phyloP scores from a whole-genome alignment of 169 alveolate species.

The Plasmodium vivax region DNA sequence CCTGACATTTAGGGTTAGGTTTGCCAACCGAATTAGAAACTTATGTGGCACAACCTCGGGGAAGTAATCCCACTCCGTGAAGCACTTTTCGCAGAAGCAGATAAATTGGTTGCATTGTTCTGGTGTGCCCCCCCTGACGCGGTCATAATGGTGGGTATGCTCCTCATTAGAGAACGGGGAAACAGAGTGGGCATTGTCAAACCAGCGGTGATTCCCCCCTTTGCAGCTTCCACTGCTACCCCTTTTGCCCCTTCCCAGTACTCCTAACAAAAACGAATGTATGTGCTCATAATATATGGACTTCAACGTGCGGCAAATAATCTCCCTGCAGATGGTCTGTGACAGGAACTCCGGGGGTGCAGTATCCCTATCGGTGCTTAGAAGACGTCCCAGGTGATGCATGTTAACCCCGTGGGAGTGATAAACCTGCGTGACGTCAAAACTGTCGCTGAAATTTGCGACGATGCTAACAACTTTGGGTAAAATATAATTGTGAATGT shows the following conservation, averaged over 20 bases:
- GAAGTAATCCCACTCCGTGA: conserved; percentile 22
- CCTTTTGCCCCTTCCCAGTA: conserved; percentile 10
- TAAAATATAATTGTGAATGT: conserved; percentile 72
- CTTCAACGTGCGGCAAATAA: conserved; percentile 44
- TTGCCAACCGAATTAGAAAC: conserved; percentile 41
- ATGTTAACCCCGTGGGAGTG: conserved; percentile 84
- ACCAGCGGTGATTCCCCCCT: neutral
- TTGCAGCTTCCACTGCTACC: neutral
- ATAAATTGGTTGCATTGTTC: conserved; percentile 2
- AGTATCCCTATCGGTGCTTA: neutral
- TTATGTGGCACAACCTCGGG: conserved; percentile 70
- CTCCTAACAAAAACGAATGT: conserved; percentile 59
- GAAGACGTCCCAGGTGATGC: conserved; percentile 45
- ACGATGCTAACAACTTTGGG: conserved; percentile 75
- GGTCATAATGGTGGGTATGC: neutral
- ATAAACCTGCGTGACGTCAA: conserved; percentile 79
- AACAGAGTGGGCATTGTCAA: neutral
- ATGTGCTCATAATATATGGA: conserved; percentile 78
- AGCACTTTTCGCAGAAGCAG: conserved; percentile 55
- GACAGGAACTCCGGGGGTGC: conserved; percentile 13
- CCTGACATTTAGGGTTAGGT: conserved; percentile 57
- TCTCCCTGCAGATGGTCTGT: conserved; percentile 33
- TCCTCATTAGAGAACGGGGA: neutral
- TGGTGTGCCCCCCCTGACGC: neutral
- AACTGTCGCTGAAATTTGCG: conserved; percentile 77